Conservation (phyloP, 192 early-diverging fungal species). For the Coemansia sp. region DNA sequence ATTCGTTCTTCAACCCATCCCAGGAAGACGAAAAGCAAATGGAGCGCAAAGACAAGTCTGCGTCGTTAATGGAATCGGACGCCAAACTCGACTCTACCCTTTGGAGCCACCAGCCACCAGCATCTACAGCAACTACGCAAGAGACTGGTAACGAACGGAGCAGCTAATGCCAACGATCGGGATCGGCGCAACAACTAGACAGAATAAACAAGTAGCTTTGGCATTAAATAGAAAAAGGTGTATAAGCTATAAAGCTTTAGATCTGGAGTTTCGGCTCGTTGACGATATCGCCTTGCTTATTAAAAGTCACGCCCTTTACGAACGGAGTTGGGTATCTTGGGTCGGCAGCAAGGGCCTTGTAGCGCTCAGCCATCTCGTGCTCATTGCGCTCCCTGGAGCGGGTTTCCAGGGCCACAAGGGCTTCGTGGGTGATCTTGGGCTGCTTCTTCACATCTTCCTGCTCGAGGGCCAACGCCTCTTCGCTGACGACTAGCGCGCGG, state of each 20-base stretch:
- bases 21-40: slow-evolving; percentile 5
- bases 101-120: slow-evolving; percentile 1
- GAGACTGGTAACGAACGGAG: too few species aligned
- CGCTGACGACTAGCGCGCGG: slow-evolving; percentile 33
- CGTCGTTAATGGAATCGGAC: slow-evolving; percentile 37
- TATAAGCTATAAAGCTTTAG: neutral
- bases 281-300: slow-evolving; percentile 18
- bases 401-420: slow-evolving; percentile 27
- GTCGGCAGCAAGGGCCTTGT: slow-evolving; percentile 21
- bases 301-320: slow-evolving; percentile 14
- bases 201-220: neutral
- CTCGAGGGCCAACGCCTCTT: slow-evolving; percentile 30
- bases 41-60: slow-evolving; percentile 15
- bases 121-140: neutral
- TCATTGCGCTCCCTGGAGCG: slow-evolving; percentile 30
- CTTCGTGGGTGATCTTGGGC: slow-evolving; percentile 34
- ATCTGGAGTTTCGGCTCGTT: neutral
- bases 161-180: neutral
- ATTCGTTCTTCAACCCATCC: slow-evolving; percentile 34
- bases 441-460: neutral
- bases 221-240: too few species aligned
- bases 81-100: slow-evolving; percentile 29
- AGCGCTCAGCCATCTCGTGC: slow-evolving; percentile 44
- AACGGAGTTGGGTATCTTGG: neutral
- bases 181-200: too few species aligned